These are phyloP conservation scores for Yarrowia alimentaria DNA, from an alignment of 805 yeast species.

Conservation along the genomic window DNA sequence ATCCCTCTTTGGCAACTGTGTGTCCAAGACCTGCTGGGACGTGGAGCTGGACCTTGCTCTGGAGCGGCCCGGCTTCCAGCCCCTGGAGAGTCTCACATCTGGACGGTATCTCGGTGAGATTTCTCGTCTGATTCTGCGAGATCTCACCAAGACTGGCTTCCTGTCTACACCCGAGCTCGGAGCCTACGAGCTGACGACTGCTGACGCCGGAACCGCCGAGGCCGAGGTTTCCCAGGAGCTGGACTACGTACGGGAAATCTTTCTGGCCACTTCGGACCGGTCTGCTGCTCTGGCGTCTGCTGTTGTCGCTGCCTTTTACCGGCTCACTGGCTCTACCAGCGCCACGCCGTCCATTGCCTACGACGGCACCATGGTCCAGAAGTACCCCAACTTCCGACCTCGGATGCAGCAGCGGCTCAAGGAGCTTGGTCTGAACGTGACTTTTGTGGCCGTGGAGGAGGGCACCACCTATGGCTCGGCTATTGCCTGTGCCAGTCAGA, in stretches of 20 bases:
- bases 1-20: constrained; percentile 82
- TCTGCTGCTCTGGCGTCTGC: constrained; percentile 39
- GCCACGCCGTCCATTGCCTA: constrained; percentile 35
- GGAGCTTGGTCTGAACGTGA: constrained; percentile 20
- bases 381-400: constrained; percentile 36
- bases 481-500: constrained; percentile 18
- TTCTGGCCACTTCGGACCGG: constrained; percentile 38
- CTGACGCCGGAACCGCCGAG: constrained; percentile 28
- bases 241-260: constrained; percentile 34
- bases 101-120: constrained; percentile 91
- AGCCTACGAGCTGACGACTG: constrained; percentile 32
- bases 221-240: constrained; percentile 26
- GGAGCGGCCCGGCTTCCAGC: constrained; percentile 76
- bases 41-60: constrained; percentile 56
- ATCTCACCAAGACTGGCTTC: constrained; percentile 50
- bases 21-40: constrained; percentile 80
- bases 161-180: constrained; percentile 35
- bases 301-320: constrained; percentile 33
- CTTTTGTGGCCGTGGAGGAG: constrained; percentile 15
- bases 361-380: constrained; percentile 39
- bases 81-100: constrained; percentile 81
- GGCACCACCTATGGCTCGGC: constrained; percentile 12
- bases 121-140: constrained; percentile 67
- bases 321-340: constrained; percentile 27
- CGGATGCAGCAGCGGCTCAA: constrained; percentile 21